phyloP scores from a whole-genome alignment of 306 rosid genomes.

The Cucumis melo region DNA sequence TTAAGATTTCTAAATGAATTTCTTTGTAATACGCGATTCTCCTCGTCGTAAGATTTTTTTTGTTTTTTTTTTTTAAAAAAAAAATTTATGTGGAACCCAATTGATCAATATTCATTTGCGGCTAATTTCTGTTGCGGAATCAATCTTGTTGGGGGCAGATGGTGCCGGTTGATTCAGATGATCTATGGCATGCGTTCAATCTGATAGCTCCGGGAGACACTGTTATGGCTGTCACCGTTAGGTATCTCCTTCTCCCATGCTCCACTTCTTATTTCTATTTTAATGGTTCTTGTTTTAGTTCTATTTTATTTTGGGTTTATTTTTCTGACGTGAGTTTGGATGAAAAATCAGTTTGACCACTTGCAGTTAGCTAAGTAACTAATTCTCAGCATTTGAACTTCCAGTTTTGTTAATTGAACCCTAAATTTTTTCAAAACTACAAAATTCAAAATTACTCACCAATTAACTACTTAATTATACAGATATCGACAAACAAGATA shows the following conservation, averaged over 20 bases:
- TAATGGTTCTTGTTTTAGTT: neutral
- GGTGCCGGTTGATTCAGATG: slow-evolving; percentile 88
- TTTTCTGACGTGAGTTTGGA: neutral
- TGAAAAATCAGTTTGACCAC: neutral
- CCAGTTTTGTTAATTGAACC: neutral
- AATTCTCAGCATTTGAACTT: neutral
- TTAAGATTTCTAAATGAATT: neutral
- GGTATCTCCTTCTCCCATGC: slow-evolving; percentile 21
- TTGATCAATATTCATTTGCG: neutral
- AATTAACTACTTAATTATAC: neutral
- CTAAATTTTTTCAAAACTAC: neutral
- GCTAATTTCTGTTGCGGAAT: slow-evolving; percentile 8
- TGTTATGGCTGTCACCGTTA: slow-evolving; percentile 74
- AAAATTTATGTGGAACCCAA: neutral
- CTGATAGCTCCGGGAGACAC: slow-evolving; percentile 78
- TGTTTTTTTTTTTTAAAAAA: too few species aligned
- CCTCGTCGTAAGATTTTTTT: neutral
- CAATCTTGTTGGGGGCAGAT: slow-evolving; percentile 30
- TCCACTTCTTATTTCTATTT: neutral
- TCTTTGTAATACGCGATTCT: neutral
- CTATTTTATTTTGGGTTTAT: neutral
- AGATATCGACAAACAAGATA: neutral
- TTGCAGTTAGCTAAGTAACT: neutral
- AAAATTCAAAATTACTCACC: neutral
- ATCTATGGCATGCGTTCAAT: slow-evolving; percentile 81